These are phyloP conservation scores for Paraphaeosphaeria sporulosa DNA, from an alignment of 2,329 filamentous ascomycete species.

Conservation along the genomic window DNA sequence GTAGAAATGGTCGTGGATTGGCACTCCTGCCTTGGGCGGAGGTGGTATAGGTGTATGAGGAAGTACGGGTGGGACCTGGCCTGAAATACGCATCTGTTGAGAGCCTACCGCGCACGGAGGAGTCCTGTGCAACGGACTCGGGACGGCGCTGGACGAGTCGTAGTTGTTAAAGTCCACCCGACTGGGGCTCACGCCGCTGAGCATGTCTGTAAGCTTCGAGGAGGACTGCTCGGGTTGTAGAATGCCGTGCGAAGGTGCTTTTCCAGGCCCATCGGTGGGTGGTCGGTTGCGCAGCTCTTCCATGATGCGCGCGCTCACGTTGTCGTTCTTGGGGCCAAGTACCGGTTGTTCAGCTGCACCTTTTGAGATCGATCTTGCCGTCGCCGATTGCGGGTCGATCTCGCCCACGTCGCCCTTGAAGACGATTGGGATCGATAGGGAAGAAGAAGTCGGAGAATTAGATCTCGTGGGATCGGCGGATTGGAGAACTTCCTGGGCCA, in stretches of 20 bases:
- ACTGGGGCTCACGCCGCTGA: conserved; percentile 29
- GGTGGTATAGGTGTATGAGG: not conserved
- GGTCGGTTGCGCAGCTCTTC: conserved; percentile 29
- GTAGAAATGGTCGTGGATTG: conserved; percentile 42
- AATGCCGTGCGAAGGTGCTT: conserved; percentile 9
- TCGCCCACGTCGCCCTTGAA: conserved; percentile 34
- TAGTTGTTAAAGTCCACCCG: conserved; percentile 28
- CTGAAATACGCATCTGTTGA: not conserved
- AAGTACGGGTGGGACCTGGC: conserved; percentile 15
- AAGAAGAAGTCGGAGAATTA: conserved; percentile 12
- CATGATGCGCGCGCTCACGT: conserved; percentile 22
- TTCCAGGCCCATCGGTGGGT: conserved; percentile 3
- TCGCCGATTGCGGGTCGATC: conserved; percentile 27
- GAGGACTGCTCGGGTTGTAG: conserved; percentile 31
- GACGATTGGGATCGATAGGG: conserved; percentile 32
- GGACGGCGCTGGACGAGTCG: conserved; percentile 39
- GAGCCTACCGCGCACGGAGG: not conserved
- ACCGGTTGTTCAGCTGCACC: not conserved
- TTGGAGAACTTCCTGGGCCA: conserved; percentile 26
- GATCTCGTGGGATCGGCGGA: conserved; percentile 29
- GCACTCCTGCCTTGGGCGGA: conserved; percentile 17
- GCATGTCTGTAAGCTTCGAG: conserved; percentile 39
- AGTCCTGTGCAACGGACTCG: conserved; percentile 38
- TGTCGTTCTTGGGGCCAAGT: not conserved
- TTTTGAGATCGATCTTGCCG: conserved; percentile 14